Evolutionary conservation across 164 flowering plant genomes (phyloP).

Genomic region (Nymphaea colorata): DNA sequence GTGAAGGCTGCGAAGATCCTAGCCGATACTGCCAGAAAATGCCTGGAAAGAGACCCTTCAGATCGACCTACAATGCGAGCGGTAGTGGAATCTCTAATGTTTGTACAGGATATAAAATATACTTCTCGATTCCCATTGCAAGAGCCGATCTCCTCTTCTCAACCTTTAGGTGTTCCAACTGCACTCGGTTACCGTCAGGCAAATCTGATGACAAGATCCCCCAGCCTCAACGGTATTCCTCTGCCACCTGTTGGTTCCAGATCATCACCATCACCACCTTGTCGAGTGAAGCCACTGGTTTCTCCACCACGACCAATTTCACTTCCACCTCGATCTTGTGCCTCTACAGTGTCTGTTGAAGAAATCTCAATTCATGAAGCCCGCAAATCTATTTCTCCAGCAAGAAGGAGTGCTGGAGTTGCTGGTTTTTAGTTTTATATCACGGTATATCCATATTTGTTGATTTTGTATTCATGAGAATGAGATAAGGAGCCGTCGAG

Average conservation of each 20-base stretch:
- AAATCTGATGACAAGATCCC: slow-evolving; percentile 58
- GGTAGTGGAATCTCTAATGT: slow-evolving; percentile 57
- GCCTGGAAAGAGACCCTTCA: slow-evolving; percentile 79
- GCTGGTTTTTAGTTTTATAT: slow-evolving; percentile 74
- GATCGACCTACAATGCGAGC: slow-evolving; percentile 91
- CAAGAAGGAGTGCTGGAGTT: slow-evolving; percentile 41
- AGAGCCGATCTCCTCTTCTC: slow-evolving; percentile 48
- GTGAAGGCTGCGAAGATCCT: slow-evolving; percentile 64
- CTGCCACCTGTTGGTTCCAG: slow-evolving; percentile 32
- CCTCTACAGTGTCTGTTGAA: slow-evolving; percentile 39
- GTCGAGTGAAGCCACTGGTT: slow-evolving; percentile 25
- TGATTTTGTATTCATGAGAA: slow-evolving; percentile 4
- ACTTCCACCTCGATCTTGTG: slow-evolving; percentile 50
- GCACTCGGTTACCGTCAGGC: slow-evolving; percentile 4
- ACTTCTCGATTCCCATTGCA: slow-evolving; percentile 67
- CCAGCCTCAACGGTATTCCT: slow-evolving; percentile 63
- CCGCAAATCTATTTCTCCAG: slow-evolving; percentile 38
- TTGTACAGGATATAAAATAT: slow-evolving; percentile 69
- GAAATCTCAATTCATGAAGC: slow-evolving; percentile 47
- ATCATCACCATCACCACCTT: slow-evolving; percentile 58
- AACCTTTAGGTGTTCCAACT: background rate
- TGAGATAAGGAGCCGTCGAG: background rate
- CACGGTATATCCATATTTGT: slow-evolving; percentile 11
- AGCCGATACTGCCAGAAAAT: slow-evolving; percentile 69
- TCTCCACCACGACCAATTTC: slow-evolving; percentile 29